Conservation (phyloP, 306 rosid genomes). For the Medicago lupulina region DNA sequence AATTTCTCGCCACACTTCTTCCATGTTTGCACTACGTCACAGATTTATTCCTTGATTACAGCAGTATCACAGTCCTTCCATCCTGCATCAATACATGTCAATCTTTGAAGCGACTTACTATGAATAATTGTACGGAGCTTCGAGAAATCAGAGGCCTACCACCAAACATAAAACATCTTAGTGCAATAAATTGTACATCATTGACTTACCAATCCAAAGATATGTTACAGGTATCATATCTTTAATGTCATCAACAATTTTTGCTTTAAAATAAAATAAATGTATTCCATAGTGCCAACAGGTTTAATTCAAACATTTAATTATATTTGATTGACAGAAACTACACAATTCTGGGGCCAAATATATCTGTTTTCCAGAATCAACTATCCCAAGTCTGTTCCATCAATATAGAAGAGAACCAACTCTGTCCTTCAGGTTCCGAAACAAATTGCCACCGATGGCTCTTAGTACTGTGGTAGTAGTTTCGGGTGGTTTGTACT, state of each 20-base stretch:
- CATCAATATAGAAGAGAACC: not conserved
- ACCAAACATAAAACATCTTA: not conserved
- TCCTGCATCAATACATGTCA: not conserved
- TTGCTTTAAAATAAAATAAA: not conserved
- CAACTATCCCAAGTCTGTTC: not conserved
- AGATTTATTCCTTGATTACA: not conserved
- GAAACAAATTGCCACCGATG: not conserved
- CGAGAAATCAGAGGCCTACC: not conserved
- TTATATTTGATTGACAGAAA: not conserved
- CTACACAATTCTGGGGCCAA: not conserved
- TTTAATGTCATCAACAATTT: not conserved
- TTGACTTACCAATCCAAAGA: not conserved
- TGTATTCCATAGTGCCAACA: conserved; percentile 15
- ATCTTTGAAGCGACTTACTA: not conserved
- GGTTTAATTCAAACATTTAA: not conserved
- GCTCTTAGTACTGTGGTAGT: not conserved
- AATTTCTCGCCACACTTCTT: not conserved
- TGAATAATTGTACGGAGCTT: not conserved
- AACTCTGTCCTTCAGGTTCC: not conserved
- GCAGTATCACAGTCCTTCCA: conserved; percentile 12
- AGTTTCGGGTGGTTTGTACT: not conserved
- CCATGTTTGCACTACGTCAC: not conserved
- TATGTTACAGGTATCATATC: not conserved
- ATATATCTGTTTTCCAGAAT: not conserved
- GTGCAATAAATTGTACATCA: not conserved